These are phyloP conservation scores for Tolypocladium tropicale DNA, from an alignment of 2,329 filamentous ascomycete species.

Conservation along the genomic window DNA sequence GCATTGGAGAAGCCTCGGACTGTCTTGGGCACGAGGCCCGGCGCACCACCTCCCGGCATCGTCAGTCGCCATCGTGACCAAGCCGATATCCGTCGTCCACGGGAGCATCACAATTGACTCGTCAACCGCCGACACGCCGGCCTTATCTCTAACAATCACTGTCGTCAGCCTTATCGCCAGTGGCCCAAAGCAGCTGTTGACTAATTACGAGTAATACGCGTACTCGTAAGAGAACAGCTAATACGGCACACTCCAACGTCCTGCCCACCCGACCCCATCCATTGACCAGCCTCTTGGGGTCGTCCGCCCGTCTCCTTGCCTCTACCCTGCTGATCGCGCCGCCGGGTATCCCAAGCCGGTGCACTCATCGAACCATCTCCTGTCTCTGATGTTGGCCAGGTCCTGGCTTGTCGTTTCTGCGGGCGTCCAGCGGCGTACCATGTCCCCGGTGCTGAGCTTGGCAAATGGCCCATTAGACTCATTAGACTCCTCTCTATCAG, in stretches of 20 bases:
- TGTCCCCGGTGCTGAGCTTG: neutral
- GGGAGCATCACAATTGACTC: neutral
- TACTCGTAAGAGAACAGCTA: too few species aligned
- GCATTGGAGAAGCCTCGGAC: conserved; percentile 24
- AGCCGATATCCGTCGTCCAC: neutral
- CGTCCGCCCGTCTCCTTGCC: neutral
- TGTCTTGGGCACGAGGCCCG: neutral
- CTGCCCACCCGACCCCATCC: neutral
- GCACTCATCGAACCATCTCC: neutral
- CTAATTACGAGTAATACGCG: too few species aligned
- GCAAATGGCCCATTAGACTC: neutral
- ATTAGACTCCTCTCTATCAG: too few species aligned
- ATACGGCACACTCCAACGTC: neutral
- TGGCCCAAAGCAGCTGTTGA: neutral
- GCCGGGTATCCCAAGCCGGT: neutral
- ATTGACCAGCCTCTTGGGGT: neutral
- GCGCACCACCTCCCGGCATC: neutral
- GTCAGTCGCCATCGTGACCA: neutral
- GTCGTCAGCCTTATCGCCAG: neutral
- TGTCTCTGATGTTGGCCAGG: neutral
- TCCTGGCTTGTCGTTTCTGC: neutral
- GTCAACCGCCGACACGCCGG: neutral
- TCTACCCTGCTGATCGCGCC: neutral
- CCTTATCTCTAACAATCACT: neutral
- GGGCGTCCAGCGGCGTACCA: neutral